Percentiles rank a stretch among this genome's conserved stretches.
Evolutionary conservation across 257 asterid genomes (phyloP).

Genomic region (Solanum stenotomum): DNA sequence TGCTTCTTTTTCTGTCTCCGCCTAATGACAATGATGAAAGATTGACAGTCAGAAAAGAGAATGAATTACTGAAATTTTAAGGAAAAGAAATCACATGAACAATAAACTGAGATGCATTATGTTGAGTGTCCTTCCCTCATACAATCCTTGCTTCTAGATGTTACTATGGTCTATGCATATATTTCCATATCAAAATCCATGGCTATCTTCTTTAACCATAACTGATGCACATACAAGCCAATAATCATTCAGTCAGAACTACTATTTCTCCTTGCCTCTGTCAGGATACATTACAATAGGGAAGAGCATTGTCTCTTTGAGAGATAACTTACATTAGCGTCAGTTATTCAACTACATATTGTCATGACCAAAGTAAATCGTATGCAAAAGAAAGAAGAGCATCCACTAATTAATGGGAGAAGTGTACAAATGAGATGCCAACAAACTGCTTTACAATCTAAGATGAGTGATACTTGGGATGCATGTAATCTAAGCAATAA

Average conservation of each 20-base stretch:
- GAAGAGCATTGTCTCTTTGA: background rate
- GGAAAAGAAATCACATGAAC: background rate
- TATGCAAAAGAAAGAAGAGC: background rate
- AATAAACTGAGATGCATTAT: background rate
- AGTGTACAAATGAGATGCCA: background rate
- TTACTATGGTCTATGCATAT: background rate
- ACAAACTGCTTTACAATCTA: background rate
- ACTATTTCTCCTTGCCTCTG: background rate
- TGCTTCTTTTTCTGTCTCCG: slow-evolving; percentile 82
- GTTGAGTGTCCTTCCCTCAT: background rate
- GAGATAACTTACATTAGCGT: background rate
- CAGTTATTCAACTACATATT: background rate
- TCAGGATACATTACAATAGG: background rate
- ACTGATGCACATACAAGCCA: background rate
- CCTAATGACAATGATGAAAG: slow-evolving; percentile 19
- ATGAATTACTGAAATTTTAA: background rate
- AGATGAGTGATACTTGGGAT: background rate
- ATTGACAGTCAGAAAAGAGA: slow-evolving; percentile 2
- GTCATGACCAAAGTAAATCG: background rate
- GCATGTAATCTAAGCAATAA: background rate
- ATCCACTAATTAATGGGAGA: background rate
- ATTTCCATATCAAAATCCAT: background rate
- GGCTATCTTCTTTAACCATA: background rate
- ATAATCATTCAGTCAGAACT: background rate
- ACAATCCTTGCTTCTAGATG: background rate